A percentile compares a stretch with the other conserved stretches of the same genome.
Conservation (phyloP, 2,329 filamentous ascomycete genomes). For the Coniochaeta pulveracea region DNA sequence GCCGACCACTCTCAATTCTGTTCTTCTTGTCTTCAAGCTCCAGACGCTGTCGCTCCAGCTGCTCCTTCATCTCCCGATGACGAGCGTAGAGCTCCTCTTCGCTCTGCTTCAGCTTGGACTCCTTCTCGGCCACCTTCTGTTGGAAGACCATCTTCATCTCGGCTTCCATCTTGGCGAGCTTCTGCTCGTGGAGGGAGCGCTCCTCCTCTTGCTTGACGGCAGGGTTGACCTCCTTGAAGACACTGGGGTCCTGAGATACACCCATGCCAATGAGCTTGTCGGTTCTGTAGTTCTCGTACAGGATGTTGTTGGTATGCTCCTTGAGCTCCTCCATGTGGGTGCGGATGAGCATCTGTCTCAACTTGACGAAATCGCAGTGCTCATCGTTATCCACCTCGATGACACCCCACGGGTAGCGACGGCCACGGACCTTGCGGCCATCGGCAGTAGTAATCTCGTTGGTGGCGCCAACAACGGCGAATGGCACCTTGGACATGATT, state of each 20-base stretch:
- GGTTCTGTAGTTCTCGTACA: constrained; percentile 99
- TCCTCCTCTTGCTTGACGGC: constrained; percentile 99
- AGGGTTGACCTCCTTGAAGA: constrained; percentile 99
- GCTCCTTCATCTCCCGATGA: constrained; percentile 99
- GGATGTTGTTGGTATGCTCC: constrained; percentile 97
- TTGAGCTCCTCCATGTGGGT: constrained; percentile 99
- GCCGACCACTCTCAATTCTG: constrained; percentile 87
- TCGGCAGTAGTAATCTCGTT: constrained; percentile 85
- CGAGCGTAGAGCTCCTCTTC: constrained; percentile 97
- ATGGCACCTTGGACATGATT: constrained; percentile 99
- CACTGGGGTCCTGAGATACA: constrained; percentile 93
- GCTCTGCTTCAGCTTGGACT: constrained; percentile 98
- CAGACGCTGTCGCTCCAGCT: constrained; percentile 85
- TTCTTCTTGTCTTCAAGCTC: constrained; percentile 98
- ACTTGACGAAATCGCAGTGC: constrained; percentile 99
- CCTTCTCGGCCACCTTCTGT: constrained; percentile 98
- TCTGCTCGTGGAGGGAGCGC: constrained; percentile 95
- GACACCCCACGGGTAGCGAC: constrained; percentile 94
- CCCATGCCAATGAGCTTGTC: constrained; percentile 99
- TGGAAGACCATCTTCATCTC: constrained; percentile 99
- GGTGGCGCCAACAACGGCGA: constrained; percentile 95
- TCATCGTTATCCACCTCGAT: constrained; percentile 99
- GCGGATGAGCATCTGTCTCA: constrained; percentile 98
- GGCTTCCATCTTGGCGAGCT: constrained; percentile 99
- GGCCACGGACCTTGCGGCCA: constrained; percentile 90